Evolutionary conservation across 2,329 filamentous ascomycete genomes (phyloP), one percentile per base, ranked within the genome.

Genomic region (Metarhizium brunneum): DNA sequence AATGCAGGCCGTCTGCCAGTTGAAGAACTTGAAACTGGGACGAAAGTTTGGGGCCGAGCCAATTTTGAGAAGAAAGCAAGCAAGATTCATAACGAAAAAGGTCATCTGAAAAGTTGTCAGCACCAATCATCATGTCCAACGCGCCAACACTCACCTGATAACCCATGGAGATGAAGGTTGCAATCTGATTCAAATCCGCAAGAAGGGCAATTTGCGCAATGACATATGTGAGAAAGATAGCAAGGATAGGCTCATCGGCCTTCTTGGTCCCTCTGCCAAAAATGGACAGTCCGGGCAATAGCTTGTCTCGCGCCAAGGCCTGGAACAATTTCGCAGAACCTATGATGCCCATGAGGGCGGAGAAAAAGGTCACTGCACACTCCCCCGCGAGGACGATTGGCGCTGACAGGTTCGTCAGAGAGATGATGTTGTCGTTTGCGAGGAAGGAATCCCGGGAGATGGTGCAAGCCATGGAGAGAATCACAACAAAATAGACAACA

Each of bases 1-100:
- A 3, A 82, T 70, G 4, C 87, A 81, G 2, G 90, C 90, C 5
- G 89, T 92, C 66, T 90, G 83, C 85, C 88, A 92, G 59, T 84
- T 92, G 72, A 95, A 95, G 66, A 92, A 92, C 65, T 90, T 87
- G 69, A 95, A 95, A 0, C 87, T 90, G 0, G 90, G 90, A 29
- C 90, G 79, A 62, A 95, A 95, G 66, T 95, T 95, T 4, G 90
- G 90, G 0, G 90, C 90, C 1, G 90, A 92, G 1, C 89, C 87
- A 56, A 95, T 86, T 67, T 92, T 92, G 55, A 95, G 77, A 1
- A 95, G 74, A 63, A 95, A 95, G 62, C 90, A 95, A 6, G 90
- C 90, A 8, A 95, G 71, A 60, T 95, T 95, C 70, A 89, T 94
- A 45, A 92, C 88, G 52, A 95, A 81, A 65, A 95, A 95, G 0